Evolutionary conservation across 805 yeast species (phyloP), one percentile per base, ranked within the genome.

Genomic region (Wickerhamiella alocasiicola): DNA sequence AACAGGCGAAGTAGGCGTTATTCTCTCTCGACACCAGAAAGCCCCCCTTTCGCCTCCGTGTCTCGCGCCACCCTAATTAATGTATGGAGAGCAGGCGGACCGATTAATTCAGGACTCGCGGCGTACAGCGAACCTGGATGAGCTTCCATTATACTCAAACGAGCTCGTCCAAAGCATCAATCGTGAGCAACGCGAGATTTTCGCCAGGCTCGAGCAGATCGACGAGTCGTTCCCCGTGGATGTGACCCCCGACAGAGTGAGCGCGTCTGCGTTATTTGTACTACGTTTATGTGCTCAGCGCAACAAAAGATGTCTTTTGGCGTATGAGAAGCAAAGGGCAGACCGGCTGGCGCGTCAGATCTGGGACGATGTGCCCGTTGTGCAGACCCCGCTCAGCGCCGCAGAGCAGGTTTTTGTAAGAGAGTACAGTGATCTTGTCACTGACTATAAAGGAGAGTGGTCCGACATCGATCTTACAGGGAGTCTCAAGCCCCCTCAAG

Each of bases 61-160:
- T 23, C 26, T 23, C 11, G 26, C 7, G 9, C 5, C 12, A 16
- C 9, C 32, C 32, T 13, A 5, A 30, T 27, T 27, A 11, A 88
- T 88, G 98, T 83, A 83, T 52, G 96, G 96, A 21, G 96, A 87
- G 51, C 52, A 72, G 4, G 95, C 88, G 2, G 72, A 74, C 46
- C 88, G 88, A 57, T 71, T 88, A n/a, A 68, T 82, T 2, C 65
- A 75, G 26, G 96, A 91, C 44, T 91, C 96, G 12, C 80, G 85
- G 46, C 66, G 97, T 48, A 64, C 94, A 0, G 70, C 70, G 44
- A 69, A 73, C 17, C 61, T 88, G 24, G 78, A 76, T 7, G 65
- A 63, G 11, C 54, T 81, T 1, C 87, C 96, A 1, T 61, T 71
- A 9, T 85, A 78, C 55, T 81, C 78, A 46, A 75, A 76, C 16